Conservation (phyloP, 345 rosid genomes). For the Mangifera indica region DNA sequence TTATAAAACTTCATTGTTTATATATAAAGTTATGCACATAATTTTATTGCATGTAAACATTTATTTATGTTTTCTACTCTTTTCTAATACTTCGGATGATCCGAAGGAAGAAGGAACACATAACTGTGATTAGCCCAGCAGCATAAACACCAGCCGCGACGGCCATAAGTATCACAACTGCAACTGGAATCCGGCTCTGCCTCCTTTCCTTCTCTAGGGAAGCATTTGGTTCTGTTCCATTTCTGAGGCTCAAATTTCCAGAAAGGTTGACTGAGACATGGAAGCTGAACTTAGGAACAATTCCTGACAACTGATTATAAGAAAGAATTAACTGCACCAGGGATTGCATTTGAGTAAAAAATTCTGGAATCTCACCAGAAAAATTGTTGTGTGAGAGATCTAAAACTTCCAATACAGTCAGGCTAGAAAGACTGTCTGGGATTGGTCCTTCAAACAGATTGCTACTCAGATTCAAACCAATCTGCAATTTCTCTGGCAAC, state of each 20-base stretch:
- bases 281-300: conserved; percentile 26
- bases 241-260: neutral
- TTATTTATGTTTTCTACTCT: too few species aligned
- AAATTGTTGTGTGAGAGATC: conserved; percentile 62
- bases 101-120: neutral
- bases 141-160: conserved; percentile 13
- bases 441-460: conserved; percentile 54
- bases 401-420: conserved; percentile 49
- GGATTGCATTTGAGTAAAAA: conserved; percentile 24
- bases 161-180: too few species aligned
- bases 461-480: conserved; percentile 51
- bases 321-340: conserved; percentile 50
- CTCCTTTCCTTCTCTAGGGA: neutral
- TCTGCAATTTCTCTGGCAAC: conserved; percentile 59
- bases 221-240: neutral
- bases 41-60: too few species aligned
- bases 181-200: too few species aligned
- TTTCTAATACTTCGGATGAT: too few species aligned
- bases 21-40: too few species aligned
- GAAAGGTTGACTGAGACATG: conserved; percentile 24
- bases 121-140: conserved; percentile 30
- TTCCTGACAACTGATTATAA: conserved; percentile 56
- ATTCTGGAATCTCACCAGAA: conserved; percentile 43
- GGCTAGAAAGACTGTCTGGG: conserved; percentile 37
- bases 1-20: too few species aligned